Evolutionary conservation across 495 filamentous ascomycete species (phyloP).

Genomic region (Aspergillus affinis): DNA sequence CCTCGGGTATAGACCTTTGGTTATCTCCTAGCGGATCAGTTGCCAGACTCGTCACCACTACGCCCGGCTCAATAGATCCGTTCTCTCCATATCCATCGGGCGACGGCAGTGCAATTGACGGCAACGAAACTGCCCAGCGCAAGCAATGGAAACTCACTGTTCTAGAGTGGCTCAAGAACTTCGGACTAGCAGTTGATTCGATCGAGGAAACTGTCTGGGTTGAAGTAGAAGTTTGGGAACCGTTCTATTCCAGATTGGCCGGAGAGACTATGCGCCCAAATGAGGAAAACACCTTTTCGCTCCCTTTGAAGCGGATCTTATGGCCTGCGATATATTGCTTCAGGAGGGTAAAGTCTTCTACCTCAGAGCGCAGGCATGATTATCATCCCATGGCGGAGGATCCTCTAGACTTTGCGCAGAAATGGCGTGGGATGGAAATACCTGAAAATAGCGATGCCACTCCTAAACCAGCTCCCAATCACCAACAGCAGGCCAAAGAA

Average conservation of each 20-base stretch:
- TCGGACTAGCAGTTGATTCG: constrained; percentile 36
- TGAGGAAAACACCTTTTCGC: constrained; percentile 34
- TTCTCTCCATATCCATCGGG: constrained; percentile 25
- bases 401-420: constrained; percentile 65
- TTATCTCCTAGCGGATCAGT: constrained; percentile 50
- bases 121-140: constrained; percentile 18
- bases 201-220: constrained; percentile 43
- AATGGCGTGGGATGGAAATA: constrained; percentile 57
- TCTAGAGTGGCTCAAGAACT: constrained; percentile 41
- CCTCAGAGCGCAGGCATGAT: constrained; percentile 14
- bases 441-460: constrained; percentile 22
- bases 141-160: constrained; percentile 42
- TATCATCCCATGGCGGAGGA: constrained; percentile 37
- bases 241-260: constrained; percentile 44
- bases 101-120: constrained; percentile 15
- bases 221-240: constrained; percentile 49
- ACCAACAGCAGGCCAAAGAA: constrained; percentile 25
- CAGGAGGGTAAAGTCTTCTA: constrained; percentile 30
- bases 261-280: constrained; percentile 37
- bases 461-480: constrained; percentile 35
- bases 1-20: constrained; percentile 46
- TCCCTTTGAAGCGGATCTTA: constrained; percentile 46
- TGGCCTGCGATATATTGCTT: constrained; percentile 53
- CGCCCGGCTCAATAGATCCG: constrained; percentile 20
- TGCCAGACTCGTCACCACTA: constrained; percentile 39